Evolutionary conservation across 169 alveolate genomes (phyloP).

Genomic region (Eimeria praecox): DNA sequence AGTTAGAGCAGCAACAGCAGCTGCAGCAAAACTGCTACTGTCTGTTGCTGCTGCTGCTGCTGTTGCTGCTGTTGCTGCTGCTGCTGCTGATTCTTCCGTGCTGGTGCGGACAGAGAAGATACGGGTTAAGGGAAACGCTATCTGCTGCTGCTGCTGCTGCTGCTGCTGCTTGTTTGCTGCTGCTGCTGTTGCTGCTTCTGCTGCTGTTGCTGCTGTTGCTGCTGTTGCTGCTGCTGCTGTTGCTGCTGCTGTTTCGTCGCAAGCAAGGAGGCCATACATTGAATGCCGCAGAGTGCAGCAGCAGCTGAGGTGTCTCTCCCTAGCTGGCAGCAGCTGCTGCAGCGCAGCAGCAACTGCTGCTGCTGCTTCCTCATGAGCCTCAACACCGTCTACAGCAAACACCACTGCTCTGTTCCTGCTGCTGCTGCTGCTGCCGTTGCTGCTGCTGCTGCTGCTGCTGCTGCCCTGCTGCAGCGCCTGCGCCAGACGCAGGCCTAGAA

Average conservation of each 20-base stretch:
- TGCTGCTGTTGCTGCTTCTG: not conserved
- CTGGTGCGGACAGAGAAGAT: not conserved
- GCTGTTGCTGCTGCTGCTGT: not conserved
- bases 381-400: slow-evolving; percentile 8
- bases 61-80: slow-evolving; percentile 28
- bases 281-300: not conserved
- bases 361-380: slow-evolving; percentile 25
- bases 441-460: slow-evolving; percentile 27
- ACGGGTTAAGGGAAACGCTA: not conserved
- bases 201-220: too few species aligned
- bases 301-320: not conserved
- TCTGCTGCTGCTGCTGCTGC: too few species aligned
- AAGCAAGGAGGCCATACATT: slow-evolving; percentile 17
- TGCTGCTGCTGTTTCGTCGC: not conserved
- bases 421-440: slow-evolving; percentile 22
- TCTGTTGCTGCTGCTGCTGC: slow-evolving; percentile 21
- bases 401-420: not conserved
- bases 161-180: not conserved
- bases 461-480: slow-evolving; percentile 46
- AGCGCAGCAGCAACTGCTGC: not conserved
- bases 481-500: slow-evolving; percentile 53
- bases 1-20: slow-evolving; percentile 31
- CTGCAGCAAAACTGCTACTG: not conserved
- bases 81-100: not conserved
- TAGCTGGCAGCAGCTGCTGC: slow-evolving; percentile 49